A percentile compares a stretch with the other conserved stretches of the same genome.
phyloP scores from a whole-genome alignment of 345 rosid genomes.

The Corymbia maculata region DNA sequence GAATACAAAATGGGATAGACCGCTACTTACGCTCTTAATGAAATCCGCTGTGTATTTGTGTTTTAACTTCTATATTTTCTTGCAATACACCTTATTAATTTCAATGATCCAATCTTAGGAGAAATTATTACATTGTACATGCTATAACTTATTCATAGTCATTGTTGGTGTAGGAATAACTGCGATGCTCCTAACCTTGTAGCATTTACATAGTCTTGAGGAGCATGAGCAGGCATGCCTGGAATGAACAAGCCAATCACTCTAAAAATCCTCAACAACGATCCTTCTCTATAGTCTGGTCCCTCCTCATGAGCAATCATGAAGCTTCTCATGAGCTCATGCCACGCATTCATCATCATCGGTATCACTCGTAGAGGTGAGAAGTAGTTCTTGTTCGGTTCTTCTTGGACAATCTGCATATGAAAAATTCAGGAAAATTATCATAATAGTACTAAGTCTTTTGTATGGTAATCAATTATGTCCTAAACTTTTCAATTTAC shows the following conservation, averaged over 20 bases:
- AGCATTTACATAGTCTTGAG: background rate
- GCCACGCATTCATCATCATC: constrained; percentile 25
- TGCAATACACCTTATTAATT: background rate
- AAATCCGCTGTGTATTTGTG: background rate
- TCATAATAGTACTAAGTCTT: background rate
- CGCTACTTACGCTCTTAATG: background rate
- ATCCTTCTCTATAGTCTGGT: background rate
- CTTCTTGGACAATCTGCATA: constrained; percentile 35
- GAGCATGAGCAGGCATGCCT: background rate
- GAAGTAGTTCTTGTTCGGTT: constrained; percentile 70
- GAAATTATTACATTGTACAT: background rate
- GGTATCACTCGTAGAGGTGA: constrained; percentile 29
- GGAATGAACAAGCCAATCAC: background rate
- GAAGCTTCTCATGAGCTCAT: constrained; percentile 57
- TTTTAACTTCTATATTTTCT: background rate
- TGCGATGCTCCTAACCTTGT: background rate
- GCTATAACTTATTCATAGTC: background rate
- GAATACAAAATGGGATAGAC: background rate
- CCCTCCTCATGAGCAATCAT: background rate
- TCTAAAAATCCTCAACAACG: background rate
- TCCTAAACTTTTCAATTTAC: background rate
- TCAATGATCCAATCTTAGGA: background rate
- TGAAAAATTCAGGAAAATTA: background rate
- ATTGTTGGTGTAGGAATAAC: background rate
- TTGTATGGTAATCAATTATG: rapidly evolving